These are phyloP conservation scores for Globisporangium echinulatum DNA, from an alignment of 352 stramenopile species.

Conservation along the genomic window DNA sequence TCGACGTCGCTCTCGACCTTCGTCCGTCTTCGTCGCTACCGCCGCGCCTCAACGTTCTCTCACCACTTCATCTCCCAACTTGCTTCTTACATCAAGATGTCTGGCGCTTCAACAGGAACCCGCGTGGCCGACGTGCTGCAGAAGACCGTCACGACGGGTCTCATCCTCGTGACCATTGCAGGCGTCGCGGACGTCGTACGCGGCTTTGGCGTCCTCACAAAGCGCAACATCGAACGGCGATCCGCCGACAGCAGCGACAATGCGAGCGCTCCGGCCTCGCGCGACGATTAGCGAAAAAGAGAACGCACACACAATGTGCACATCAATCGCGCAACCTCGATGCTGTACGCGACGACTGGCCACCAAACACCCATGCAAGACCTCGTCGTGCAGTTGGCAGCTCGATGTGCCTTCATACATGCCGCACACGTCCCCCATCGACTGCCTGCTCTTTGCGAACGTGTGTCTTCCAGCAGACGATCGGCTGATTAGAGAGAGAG, in stretches of 20 bases:
- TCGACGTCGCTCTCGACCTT: not conserved
- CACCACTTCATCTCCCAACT: not conserved
- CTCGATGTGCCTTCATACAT: too few relatives aligned
- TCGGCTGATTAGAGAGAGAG: not conserved
- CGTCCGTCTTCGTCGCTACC: not conserved
- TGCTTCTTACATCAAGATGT: slow-evolving; percentile 1
- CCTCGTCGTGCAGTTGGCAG: too few relatives aligned
- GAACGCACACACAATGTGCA: not conserved
- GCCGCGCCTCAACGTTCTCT: not conserved
- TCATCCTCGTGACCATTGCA: slow-evolving; percentile 60
- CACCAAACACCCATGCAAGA: too few relatives aligned
- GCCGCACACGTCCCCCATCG: not conserved
- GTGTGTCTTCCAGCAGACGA: not conserved
- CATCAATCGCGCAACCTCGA: too few relatives aligned
- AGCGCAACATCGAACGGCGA: slow-evolving; percentile 71
- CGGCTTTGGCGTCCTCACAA: slow-evolving; percentile 72
- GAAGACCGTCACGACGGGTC: slow-evolving; percentile 75
- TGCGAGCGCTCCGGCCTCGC: slow-evolving; percentile 8
- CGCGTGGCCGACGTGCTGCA: slow-evolving; percentile 69
- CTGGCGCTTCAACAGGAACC: slow-evolving; percentile 23
- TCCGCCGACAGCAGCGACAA: slow-evolving; percentile 16
- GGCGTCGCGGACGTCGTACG: slow-evolving; percentile 69
- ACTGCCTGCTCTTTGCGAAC: not conserved
- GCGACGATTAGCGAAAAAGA: slow-evolving; percentile 20
- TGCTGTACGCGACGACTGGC: too few relatives aligned